phyloP scores from a whole-genome alignment of 192 early-diverging fungal genomes.

The Backusella sp. region DNA sequence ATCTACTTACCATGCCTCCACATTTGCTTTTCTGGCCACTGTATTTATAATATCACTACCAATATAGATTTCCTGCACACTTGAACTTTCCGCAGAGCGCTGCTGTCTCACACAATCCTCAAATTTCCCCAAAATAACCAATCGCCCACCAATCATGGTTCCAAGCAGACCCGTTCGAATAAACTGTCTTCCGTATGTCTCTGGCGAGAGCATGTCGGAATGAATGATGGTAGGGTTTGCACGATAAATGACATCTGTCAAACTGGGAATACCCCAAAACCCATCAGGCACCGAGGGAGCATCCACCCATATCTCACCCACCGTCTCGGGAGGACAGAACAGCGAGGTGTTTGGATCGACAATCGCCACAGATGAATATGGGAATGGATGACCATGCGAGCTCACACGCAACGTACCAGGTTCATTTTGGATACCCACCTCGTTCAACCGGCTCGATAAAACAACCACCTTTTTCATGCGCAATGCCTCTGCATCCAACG shows the following conservation, averaged over 20 bases:
- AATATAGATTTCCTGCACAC: conserved; percentile 38
- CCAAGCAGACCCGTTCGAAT: conserved; percentile 77
- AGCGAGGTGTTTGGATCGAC: conserved; percentile 79
- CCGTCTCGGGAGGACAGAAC: conserved; percentile 65
- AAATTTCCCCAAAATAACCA: conserved; percentile 74
- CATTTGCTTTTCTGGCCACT: conserved; percentile 19
- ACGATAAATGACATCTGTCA: conserved; percentile 70
- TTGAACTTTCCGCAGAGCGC: conserved; percentile 7
- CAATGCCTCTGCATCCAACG: conserved; percentile 68
- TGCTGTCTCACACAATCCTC: conserved; percentile 72
- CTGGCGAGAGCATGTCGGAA: conserved; percentile 43
- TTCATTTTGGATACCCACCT: conserved; percentile 21
- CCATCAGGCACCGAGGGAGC: conserved; percentile 69
- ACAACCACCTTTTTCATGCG: conserved; percentile 61
- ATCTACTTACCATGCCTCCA: conserved; percentile 44
- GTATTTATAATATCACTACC: conserved; percentile 38
- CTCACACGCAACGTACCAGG: conserved; percentile 40
- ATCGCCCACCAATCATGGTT: conserved; percentile 61
- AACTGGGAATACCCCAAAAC: conserved; percentile 75
- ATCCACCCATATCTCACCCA: conserved; percentile 85
- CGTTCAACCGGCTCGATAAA: conserved; percentile 34
- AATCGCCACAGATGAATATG: conserved; percentile 65
- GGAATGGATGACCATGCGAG: conserved; percentile 59
- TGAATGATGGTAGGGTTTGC: conserved; percentile 58
- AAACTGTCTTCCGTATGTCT: conserved; percentile 62